phyloP scores from a whole-genome alignment of 2,329 filamentous ascomycete genomes.

The Trichoderma guizhouense region DNA sequence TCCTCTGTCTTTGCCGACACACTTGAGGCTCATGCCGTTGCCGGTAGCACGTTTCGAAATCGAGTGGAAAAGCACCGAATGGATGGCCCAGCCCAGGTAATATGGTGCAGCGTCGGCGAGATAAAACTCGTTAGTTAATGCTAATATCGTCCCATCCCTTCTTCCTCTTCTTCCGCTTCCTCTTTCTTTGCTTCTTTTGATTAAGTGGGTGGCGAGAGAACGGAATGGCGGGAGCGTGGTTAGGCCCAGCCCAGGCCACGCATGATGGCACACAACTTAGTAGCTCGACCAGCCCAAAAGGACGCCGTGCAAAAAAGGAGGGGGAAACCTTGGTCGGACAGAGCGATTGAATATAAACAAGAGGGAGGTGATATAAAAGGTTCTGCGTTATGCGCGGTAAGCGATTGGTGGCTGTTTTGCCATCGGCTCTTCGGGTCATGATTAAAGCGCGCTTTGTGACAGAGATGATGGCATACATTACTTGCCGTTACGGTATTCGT shows the following conservation, averaged over 20 bases:
- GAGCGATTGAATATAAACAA: not conserved
- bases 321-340: not conserved
- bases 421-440: not conserved
- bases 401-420: not conserved
- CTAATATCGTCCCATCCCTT: not conserved
- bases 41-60: not conserved
- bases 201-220: constrained; percentile 12
- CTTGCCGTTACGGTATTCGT: not conserved
- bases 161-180: not conserved
- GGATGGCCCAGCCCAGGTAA: not conserved
- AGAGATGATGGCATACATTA: not conserved
- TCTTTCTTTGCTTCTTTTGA: not conserved
- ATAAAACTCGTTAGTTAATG: not conserved
- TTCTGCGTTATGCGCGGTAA: not conserved
- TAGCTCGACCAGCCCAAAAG: constrained; percentile 17
- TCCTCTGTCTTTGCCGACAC: not conserved
- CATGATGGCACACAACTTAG: constrained; percentile 15
- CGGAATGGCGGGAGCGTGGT: constrained; percentile 16
- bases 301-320: constrained; percentile 7
- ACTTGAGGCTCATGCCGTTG: not conserved
- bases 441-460: not conserved
- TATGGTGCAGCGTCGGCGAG: constrained; percentile 8
- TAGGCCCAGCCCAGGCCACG: constrained; percentile 11
- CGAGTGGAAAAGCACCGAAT: not conserved
- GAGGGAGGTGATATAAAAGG: not conserved